These are phyloP conservation scores for Ophiostoma australiae DNA, from an alignment of 2,329 filamentous ascomycete genomes.

Conservation along the genomic window DNA sequence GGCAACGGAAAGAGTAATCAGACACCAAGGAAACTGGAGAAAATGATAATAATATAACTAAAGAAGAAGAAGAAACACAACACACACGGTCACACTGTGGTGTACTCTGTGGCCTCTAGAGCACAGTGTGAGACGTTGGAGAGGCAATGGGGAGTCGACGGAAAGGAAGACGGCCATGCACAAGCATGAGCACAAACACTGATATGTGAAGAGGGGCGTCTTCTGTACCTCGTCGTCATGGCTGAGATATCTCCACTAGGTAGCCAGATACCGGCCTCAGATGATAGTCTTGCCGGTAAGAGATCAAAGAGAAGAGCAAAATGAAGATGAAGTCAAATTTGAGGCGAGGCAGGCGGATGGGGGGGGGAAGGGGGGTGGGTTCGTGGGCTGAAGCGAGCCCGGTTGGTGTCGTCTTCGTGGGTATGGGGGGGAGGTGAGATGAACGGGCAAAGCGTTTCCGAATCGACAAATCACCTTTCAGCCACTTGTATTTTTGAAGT, in stretches of 20 bases:
- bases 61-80: not conserved
- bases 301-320: not conserved
- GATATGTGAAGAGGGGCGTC: slow-evolving; percentile 7
- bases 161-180: slow-evolving; percentile 12
- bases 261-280: not conserved
- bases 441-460: not conserved
- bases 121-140: slow-evolving; percentile 34
- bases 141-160: slow-evolving; percentile 21
- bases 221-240: slow-evolving; percentile 12
- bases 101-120: slow-evolving; percentile 33
- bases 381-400: slow-evolving; percentile 17
- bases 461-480: slow-evolving; percentile 18
- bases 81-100: slow-evolving; percentile 16
- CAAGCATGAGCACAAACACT: slow-evolving; percentile 16
- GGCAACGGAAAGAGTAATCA: not conserved
- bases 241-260: slow-evolving; percentile 12
- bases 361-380: slow-evolving; percentile 10
- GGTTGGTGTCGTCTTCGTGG: slow-evolving; percentile 8
- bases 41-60: not conserved
- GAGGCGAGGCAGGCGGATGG: not conserved
- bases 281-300: not conserved
- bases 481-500: not conserved
- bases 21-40: not conserved
- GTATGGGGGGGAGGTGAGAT: not conserved
- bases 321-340: not conserved